Conservation (phyloP, 345 rosid species). For the Syzygium jambos region DNA sequence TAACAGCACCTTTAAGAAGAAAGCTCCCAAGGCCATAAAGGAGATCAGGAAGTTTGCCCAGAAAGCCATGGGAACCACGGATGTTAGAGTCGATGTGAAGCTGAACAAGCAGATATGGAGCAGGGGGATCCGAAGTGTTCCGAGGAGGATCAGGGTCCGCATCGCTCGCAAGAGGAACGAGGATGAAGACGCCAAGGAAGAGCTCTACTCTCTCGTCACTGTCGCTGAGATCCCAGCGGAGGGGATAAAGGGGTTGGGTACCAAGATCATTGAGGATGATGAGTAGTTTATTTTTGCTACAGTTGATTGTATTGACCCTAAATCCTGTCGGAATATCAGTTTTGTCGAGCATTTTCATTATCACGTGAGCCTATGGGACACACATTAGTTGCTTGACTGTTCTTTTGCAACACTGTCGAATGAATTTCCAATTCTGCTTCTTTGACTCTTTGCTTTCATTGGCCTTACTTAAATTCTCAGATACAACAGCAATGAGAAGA, state of each 20-base stretch:
- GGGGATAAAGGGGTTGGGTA: constrained; percentile 13
- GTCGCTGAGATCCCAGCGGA: constrained; percentile 8
- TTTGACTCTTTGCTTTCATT: neutral
- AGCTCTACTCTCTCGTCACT: constrained; percentile 12
- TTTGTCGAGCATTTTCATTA: neutral
- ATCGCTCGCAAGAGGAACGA: constrained; percentile 18
- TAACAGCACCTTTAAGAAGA: constrained; percentile 23
- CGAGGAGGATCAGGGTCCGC: constrained; percentile 20
- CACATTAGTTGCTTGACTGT: neutral
- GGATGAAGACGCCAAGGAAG: constrained; percentile 21
- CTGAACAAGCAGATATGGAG: constrained; percentile 25
- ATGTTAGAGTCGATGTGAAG: constrained; percentile 18
- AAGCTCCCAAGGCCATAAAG: constrained; percentile 21
- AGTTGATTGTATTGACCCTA: neutral
- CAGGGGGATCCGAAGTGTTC: constrained; percentile 19
- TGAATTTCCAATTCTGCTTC: neutral
- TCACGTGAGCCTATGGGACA: neutral
- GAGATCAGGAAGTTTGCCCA: constrained; percentile 23
- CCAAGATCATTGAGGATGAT: constrained; percentile 15
- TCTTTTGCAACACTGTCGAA: neutral
- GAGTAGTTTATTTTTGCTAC: neutral
- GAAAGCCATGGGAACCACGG: constrained; percentile 17
- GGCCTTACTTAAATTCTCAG: neutral
- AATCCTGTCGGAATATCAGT: neutral
- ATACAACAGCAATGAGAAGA: neutral